A percentile compares a stretch with the other conserved stretches of the same genome.
Conservation (phyloP, 139 green algal genomes). For the Micromonas pusilla region DNA sequence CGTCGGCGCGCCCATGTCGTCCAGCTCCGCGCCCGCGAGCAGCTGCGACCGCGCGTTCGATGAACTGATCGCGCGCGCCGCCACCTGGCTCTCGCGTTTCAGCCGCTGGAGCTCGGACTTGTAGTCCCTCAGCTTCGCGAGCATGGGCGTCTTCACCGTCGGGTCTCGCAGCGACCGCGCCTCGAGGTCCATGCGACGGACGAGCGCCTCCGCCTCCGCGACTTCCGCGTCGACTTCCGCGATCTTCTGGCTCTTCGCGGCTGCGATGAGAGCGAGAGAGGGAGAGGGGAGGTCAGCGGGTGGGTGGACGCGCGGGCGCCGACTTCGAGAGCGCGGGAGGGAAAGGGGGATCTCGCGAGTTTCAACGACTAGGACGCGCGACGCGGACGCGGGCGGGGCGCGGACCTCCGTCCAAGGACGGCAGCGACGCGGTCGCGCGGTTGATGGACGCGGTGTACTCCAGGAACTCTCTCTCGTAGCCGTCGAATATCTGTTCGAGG, state of each 20-base stretch:
- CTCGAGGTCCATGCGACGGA: slow-evolving; percentile 37
- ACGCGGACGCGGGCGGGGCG: neutral
- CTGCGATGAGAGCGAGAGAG: slow-evolving; percentile 6
- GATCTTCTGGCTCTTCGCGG: slow-evolving; percentile 26
- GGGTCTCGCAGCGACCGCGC: slow-evolving; percentile 14
- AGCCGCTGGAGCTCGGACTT: slow-evolving; percentile 29
- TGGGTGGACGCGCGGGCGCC: neutral
- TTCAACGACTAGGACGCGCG: too few relatives aligned
- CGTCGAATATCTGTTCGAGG: slow-evolving; percentile 3
- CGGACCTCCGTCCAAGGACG: slow-evolving; percentile 4
- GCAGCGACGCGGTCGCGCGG: slow-evolving; percentile 12
- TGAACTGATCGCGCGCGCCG: neutral
- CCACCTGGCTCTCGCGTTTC: slow-evolving; percentile 15
- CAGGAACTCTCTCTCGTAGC: slow-evolving; percentile 20
- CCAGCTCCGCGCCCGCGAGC: neutral
- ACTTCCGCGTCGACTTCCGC: slow-evolving; percentile 17
- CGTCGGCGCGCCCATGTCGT: slow-evolving; percentile 4
- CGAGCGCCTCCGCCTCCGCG: slow-evolving; percentile 27
- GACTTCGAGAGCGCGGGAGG: neutral
- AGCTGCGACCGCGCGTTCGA: neutral
- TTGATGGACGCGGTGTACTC: slow-evolving; percentile 11
- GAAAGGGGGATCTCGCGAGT: too few relatives aligned
- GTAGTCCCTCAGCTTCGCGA: slow-evolving; percentile 33
- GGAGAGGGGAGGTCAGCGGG: neutral
- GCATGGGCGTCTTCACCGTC: slow-evolving; percentile 21